Conservation (phyloP, 164 flowering plant genomes). For the Vitis labrusca region DNA sequence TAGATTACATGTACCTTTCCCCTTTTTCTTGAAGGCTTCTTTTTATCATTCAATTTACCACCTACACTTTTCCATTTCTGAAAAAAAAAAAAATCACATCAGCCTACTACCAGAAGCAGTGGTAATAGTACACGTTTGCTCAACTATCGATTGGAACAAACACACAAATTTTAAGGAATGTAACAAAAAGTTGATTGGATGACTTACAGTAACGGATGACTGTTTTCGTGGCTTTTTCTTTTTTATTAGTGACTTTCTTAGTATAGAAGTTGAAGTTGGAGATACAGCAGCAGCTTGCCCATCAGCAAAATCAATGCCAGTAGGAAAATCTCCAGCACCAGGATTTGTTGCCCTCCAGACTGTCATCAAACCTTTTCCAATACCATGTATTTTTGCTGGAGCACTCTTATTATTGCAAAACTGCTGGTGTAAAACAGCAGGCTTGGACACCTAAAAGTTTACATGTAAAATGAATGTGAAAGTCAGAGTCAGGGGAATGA, state of each 20-base stretch:
- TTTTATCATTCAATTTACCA: slow-evolving; percentile 44
- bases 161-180: too few relatives aligned
- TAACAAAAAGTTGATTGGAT: neutral
- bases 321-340: slow-evolving; percentile 38
- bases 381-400: slow-evolving; percentile 57
- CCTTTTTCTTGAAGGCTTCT: slow-evolving; percentile 39
- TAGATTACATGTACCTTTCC: slow-evolving; percentile 46
- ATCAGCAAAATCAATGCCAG: slow-evolving; percentile 26
- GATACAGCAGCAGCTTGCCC: slow-evolving; percentile 10
- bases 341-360: slow-evolving; percentile 60
- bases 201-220: slow-evolving; percentile 35
- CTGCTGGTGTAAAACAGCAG: slow-evolving; percentile 11
- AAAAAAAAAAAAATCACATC: neutral
- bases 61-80: slow-evolving; percentile 44
- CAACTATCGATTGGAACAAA: neutral
- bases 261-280: slow-evolving; percentile 14
- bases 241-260: slow-evolving; percentile 14
- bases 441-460: slow-evolving; percentile 30
- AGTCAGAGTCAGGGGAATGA: neutral
- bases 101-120: neutral
- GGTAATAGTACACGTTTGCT: neutral
- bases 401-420: slow-evolving; percentile 20
- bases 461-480: neutral
- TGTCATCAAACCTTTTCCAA: slow-evolving; percentile 86
- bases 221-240: slow-evolving; percentile 27